These are phyloP conservation scores for Escallonia rubra DNA, from an alignment of 129 eudicot genomes.

Conservation along the genomic window DNA sequence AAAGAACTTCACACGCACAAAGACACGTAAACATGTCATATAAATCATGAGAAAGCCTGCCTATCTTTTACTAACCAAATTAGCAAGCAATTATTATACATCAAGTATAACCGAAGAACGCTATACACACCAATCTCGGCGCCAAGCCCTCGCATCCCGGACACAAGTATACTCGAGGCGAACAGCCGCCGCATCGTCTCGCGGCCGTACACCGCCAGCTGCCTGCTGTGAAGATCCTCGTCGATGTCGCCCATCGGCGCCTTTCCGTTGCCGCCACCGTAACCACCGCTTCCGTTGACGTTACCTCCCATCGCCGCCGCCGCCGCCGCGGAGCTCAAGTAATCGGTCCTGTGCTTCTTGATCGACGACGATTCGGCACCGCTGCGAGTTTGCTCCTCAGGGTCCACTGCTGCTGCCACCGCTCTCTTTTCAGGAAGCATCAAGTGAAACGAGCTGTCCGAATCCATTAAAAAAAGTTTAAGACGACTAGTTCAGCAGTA, in stretches of 20 bases:
- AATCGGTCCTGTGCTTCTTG: constrained; percentile 53
- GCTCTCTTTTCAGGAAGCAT: constrained; percentile 96
- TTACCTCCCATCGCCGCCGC: constrained; percentile 45
- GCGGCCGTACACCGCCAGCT: constrained; percentile 92
- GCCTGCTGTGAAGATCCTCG: constrained; percentile 97
- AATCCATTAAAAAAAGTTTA: constrained; percentile 14
- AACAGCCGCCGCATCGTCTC: constrained; percentile 89
- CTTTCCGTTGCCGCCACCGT: constrained; percentile 37
- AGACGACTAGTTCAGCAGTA: not conserved
- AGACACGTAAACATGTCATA: not conserved
- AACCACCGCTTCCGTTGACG: constrained; percentile 27
- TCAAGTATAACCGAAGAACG: not conserved
- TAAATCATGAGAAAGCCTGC: not conserved
- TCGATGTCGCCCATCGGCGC: constrained; percentile 58
- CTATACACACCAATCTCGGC: constrained; percentile 72
- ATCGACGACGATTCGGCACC: constrained; percentile 24
- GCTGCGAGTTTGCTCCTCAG: not conserved
- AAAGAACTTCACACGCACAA: not conserved
- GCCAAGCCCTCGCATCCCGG: constrained; percentile 94
- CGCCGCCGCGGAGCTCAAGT: constrained; percentile 31
- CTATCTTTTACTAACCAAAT: not conserved
- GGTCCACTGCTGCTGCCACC: constrained; percentile 54
- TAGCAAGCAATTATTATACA: not conserved
- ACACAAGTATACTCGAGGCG: constrained; percentile 71
- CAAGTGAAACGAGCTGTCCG: constrained; percentile 72